Evolutionary conservation across 495 filamentous ascomycete genomes (phyloP).

Genomic region (Penicilliopsis zonata): DNA sequence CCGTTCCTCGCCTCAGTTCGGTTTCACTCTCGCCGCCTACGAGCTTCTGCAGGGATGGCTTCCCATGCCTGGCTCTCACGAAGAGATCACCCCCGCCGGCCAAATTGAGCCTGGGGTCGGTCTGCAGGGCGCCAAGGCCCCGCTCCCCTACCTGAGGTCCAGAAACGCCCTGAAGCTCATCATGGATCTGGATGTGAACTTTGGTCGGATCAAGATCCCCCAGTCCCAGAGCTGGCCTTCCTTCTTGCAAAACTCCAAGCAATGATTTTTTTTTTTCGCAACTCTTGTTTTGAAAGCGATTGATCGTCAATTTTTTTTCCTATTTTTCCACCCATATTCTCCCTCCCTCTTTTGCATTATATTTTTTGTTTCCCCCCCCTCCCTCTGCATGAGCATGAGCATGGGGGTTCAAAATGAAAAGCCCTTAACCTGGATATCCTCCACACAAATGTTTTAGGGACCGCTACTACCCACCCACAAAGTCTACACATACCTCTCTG

Average conservation of each 20-base stretch:
- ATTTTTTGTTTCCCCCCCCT: constrained; percentile 8
- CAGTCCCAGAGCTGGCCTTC: constrained; percentile 34
- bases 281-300: constrained; percentile 20
- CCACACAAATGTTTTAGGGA: too few species aligned
- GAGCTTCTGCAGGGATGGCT: constrained; percentile 77
- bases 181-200: constrained; percentile 84
- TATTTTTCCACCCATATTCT: constrained; percentile 7
- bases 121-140: constrained; percentile 44
- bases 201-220: constrained; percentile 57
- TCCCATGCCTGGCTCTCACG: constrained; percentile 61
- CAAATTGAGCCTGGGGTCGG: constrained; percentile 44
- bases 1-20: constrained; percentile 92
- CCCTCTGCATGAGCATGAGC: too few species aligned
- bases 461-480: too few species aligned
- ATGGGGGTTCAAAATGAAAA: too few species aligned
- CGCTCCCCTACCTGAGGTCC: constrained; percentile 73
- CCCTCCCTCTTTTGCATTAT: constrained; percentile 7
- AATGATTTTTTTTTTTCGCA: constrained; percentile 16
- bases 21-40: constrained; percentile 91
- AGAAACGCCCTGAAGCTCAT: constrained; percentile 95
- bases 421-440: too few species aligned
- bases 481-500: too few species aligned
- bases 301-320: constrained; percentile 2
- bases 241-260: constrained; percentile 21
- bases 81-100: constrained; percentile 31